Percentiles rank a stretch among this genome's conserved stretches.
phyloP scores from a whole-genome alignment of 257 asterid species.

The Vinca minor region DNA sequence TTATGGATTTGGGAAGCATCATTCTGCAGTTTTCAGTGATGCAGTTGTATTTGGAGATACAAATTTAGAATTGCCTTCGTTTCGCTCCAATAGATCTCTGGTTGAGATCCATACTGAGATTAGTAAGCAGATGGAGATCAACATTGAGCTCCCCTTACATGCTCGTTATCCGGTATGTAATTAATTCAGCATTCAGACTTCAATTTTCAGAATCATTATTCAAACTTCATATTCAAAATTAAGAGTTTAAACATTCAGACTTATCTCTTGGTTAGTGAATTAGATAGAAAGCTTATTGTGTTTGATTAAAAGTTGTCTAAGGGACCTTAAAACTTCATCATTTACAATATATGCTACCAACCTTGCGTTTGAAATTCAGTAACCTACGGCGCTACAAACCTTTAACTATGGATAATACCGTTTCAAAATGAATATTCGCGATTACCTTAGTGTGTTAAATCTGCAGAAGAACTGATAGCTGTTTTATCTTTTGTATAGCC shows the following conservation, averaged over 20 bases:
- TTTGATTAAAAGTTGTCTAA: too few species aligned
- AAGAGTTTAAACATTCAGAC: too few species aligned
- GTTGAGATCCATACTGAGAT: conserved; percentile 61
- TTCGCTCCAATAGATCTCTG: conserved; percentile 62
- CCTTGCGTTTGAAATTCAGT: too few species aligned
- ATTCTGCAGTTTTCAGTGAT: conserved; percentile 42
- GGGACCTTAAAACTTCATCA: too few species aligned
- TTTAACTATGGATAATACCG: too few species aligned
- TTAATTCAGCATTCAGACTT: not conserved
- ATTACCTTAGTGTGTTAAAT: not conserved
- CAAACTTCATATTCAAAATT: too few species aligned
- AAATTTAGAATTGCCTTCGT: conserved; percentile 76
- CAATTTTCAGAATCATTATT: not conserved
- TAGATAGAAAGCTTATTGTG: too few species aligned
- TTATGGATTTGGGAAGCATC: not conserved
- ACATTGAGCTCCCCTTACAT: conserved; percentile 63
- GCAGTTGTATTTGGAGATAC: conserved; percentile 86
- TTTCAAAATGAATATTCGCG: too few species aligned
- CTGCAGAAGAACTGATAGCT: not conserved
- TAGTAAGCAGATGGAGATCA: conserved; percentile 33
- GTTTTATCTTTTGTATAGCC: conserved; percentile 32
- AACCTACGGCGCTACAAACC: too few species aligned
- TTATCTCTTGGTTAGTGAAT: too few species aligned
- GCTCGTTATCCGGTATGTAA: conserved; percentile 64
- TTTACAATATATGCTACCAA: too few species aligned